phyloP scores from a whole-genome alignment of 2,329 filamentous ascomycete genomes.

The Scleromitrula shiraiana region DNA sequence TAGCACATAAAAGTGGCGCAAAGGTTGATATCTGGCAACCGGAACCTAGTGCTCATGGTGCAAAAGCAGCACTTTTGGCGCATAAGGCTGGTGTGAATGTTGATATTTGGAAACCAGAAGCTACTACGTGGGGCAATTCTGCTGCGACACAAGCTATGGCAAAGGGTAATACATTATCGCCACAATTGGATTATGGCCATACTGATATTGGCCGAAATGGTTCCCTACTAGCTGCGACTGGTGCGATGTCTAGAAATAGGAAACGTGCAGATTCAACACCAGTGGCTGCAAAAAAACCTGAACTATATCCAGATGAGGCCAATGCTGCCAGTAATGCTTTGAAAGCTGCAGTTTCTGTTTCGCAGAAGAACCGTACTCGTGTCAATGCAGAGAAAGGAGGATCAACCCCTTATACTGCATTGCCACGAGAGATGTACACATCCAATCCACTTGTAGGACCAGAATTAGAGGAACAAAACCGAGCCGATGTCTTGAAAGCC shows the following conservation, averaged over 20 bases:
- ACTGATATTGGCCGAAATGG: conserved; percentile 48
- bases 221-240: conserved; percentile 68
- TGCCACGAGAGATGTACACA: conserved; percentile 69
- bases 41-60: conserved; percentile 48
- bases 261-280: conserved; percentile 57
- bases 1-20: conserved; percentile 49
- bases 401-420: conserved; percentile 56
- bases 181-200: conserved; percentile 38
- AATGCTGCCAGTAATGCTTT: conserved; percentile 61
- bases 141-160: conserved; percentile 63
- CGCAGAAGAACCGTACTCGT: conserved; percentile 12
- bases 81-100: conserved; percentile 43
- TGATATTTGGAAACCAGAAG: conserved; percentile 43
- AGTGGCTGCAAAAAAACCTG: conserved; percentile 27
- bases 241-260: conserved; percentile 56
- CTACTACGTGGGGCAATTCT: conserved; percentile 46
- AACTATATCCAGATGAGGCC: conserved; percentile 46
- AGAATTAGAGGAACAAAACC: conserved; percentile 67
- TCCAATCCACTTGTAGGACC: conserved; percentile 62
- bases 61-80: conserved; percentile 68
- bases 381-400: conserved; percentile 42
- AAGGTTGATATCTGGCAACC: conserved; percentile 45
- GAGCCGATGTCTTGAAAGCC: conserved; percentile 65
- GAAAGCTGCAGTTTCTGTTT: conserved; percentile 61
- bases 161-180: conserved; percentile 31